Base-by-base conservation (phyloP, 352 stramenopile genomes). In the Albugo laibachii region DNA sequence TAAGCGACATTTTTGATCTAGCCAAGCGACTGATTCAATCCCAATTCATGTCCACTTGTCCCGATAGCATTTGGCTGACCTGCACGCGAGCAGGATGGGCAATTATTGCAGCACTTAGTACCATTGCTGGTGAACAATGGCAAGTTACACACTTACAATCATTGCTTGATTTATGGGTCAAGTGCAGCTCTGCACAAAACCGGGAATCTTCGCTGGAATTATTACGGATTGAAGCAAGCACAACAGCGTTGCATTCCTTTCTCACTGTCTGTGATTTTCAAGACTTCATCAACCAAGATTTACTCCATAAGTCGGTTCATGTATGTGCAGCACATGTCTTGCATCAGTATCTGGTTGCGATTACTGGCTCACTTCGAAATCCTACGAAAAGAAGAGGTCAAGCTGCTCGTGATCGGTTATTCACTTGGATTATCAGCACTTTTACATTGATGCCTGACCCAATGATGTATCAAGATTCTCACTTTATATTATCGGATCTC, bases 61-160 rank as follows among this genome's bases (percentile, higher is more conserved):
- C 62, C 2, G 79, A 92, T 51, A 86, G 76, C 47, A 70, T 89
- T 27, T 92, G 79, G 79, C 57, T 92, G 31, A 92, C 79, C 11
- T 92, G 76, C 48, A 92, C 79, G 5, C 76, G 79, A 13, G 79
- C 73, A 43, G 79, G 79, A 13, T 92, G 79, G 79, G 79, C 62
- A 5, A 40, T 92, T n/a, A 52, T 87, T 8, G 62, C 74, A 21
- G 84, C 69, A 50, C 50, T 92, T 11, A 64, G 83, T 2, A 57
- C 69, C 0, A 63, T 88, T 38, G 66, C 79, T 43, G 65, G 80
- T 45, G 55, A 75, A 3, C 63, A 72, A 31, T 89, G 74, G 72
- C 53, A 69, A 2, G 63, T 71, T 18, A 35, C 51, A 11, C 78
- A 67, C 45, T 44, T 78, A 34, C 69, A 74, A 24, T 66, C 65